phyloP scores from a whole-genome alignment of 331 rosid species.

The Prunus yedoensis region DNA sequence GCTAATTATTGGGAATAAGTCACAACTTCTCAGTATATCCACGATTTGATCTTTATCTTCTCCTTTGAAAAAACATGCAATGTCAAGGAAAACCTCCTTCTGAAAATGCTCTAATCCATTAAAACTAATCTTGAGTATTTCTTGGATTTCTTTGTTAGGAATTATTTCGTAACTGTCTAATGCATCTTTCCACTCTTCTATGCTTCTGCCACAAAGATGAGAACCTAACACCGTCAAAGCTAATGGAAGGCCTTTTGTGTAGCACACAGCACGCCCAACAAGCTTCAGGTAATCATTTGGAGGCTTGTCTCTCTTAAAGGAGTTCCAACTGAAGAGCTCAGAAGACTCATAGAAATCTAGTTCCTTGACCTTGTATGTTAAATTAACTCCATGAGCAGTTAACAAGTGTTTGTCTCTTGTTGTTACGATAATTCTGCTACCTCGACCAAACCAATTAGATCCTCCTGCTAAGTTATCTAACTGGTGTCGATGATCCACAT shows the following conservation, averaged over 20 bases:
- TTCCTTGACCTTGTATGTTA: neutral
- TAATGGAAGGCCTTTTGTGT: neutral
- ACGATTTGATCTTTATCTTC: neutral
- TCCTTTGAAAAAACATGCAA: slow-evolving; percentile 2
- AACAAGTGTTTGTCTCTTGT: neutral
- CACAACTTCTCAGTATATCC: slow-evolving; percentile 1
- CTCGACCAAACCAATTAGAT: too few species aligned
- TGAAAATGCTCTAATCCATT: neutral
- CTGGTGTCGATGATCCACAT: too few species aligned
- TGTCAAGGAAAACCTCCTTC: neutral
- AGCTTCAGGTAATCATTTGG: neutral
- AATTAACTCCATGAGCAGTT: neutral
- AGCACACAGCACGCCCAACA: neutral
- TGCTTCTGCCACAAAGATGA: neutral
- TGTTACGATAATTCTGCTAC: neutral
- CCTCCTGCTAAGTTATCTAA: too few species aligned
- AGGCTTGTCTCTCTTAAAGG: neutral
- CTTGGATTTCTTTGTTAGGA: neutral
- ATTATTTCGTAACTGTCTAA: neutral
- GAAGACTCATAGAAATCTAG: neutral
- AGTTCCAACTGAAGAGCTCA: slow-evolving; percentile 1
- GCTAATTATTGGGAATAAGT: neutral
- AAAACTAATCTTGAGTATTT: neutral
- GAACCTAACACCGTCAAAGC: neutral
- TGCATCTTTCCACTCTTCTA: neutral